Base-by-base conservation (phyloP, 1,284 basidiomycete genomes). In the Marasmius tenuissimus region DNA sequence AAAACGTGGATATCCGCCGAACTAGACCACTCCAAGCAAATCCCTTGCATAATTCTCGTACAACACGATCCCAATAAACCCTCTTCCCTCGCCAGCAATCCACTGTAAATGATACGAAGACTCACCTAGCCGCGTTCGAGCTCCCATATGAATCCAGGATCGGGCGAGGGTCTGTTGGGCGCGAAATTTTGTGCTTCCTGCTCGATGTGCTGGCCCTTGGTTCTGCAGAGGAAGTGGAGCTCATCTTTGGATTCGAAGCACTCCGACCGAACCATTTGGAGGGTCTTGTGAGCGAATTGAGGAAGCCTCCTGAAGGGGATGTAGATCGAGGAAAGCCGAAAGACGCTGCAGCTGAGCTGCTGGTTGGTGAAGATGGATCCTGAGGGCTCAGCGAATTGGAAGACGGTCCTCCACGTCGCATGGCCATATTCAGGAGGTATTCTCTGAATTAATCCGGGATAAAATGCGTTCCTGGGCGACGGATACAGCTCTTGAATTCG, bases 101-200 rank as follows among this genome's bases (percentile, higher is more conserved):
- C 22, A 57, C 37, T n/a, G 10, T n/a, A 38, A 7, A 64, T 50
- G 61, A 51, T 42, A 27, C 57, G 33, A 45, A 35, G 1, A 78
- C 82, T 73, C 70, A 85, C 85, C 77, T 82, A 71, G 83, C 82
- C 42, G 75, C 79, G 60, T 76, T 34, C 27, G 62, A 76, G 20
- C 73, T 74, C 62, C 70, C 72, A 68, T 83, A 82, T 27, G 75
- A 76, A 63, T 83, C 81, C 63, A 87, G 72, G 58, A 92, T 87
- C 8, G 90, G 91, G 18, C 91, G 77, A 10, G 90, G 91, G 69
- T 93, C 91, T 1, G 89, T 91, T 2, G 91, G 91, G 57, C 86
- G 86, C 37, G 91, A 93, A 42, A 93, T 93, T 78, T 91, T 92
- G 59, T 85, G 87, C 63, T 88, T 89, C 66, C 90, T 81, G n/a